phyloP scores from a whole-genome alignment of 176 grass and related monocot species.

The Zea luxurians region DNA sequence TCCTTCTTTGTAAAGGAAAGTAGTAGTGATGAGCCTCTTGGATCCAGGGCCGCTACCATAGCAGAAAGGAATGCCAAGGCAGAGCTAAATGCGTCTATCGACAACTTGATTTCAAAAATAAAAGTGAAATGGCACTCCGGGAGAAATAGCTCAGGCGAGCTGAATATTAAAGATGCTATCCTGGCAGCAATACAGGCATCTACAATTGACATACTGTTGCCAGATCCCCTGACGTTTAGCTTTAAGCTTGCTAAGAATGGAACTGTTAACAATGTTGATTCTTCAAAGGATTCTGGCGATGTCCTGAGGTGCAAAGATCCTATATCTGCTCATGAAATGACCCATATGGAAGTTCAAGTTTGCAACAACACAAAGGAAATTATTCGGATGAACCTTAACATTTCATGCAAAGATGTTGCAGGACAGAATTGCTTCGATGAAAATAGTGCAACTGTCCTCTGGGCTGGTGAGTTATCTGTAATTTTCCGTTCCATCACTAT shows the following conservation, averaged over 20 bases:
- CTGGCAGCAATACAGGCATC: conserved; percentile 87
- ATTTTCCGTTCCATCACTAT: not conserved
- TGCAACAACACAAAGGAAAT: conserved; percentile 92
- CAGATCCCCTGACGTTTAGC: conserved; percentile 88
- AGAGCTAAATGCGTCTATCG: conserved; percentile 86
- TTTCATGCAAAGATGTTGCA: conserved; percentile 94
- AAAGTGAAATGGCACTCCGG: conserved; percentile 97
- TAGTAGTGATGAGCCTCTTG: conserved; percentile 44
- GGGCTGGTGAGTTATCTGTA: conserved; percentile 62
- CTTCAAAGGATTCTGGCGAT: conserved; percentile 20
- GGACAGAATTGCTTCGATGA: conserved; percentile 82
- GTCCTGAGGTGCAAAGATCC: conserved; percentile 52
- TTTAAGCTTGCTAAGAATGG: conserved; percentile 69
- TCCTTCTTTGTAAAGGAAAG: conserved; percentile 75
- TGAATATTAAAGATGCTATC: conserved; percentile 97
- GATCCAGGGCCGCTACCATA: conserved; percentile 46
- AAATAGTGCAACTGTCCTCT: conserved; percentile 80
- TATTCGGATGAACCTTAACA: conserved; percentile 77
- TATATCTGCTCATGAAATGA: conserved; percentile 85
- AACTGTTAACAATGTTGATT: conserved; percentile 19
- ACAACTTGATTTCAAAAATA: conserved; percentile 93
- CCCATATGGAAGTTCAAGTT: conserved; percentile 77
- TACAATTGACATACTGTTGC: conserved; percentile 90
- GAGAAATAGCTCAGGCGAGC: conserved; percentile 89
- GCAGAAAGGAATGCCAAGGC: conserved; percentile 89